Percentiles rank a stretch among this genome's conserved stretches.
phyloP scores from a whole-genome alignment of 2,329 filamentous ascomycete genomes.

The Fonsecaea monophora region DNA sequence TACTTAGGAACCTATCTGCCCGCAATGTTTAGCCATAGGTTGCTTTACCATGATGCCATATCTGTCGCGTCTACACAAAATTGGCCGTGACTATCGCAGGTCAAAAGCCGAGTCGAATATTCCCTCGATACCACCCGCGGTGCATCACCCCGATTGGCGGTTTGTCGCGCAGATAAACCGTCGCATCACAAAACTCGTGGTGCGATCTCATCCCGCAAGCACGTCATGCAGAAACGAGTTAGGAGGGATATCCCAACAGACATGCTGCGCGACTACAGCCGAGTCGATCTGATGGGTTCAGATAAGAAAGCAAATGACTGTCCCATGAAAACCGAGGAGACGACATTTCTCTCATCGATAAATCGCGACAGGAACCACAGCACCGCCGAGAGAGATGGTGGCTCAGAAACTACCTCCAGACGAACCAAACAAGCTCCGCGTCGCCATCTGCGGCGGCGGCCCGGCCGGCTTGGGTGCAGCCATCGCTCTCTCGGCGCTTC shows the following conservation, averaged over 20 bases:
- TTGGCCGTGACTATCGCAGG: not conserved
- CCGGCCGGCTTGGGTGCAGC: conserved; percentile 53
- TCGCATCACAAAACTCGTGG: not conserved
- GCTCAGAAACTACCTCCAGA: not conserved
- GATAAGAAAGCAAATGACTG: not conserved
- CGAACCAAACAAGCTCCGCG: conserved; percentile 11
- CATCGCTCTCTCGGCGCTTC: conserved; percentile 50
- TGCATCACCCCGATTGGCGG: not conserved
- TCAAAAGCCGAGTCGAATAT: not conserved
- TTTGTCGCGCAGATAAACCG: not conserved
- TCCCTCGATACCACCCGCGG: not conserved
- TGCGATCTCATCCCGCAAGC: not conserved
- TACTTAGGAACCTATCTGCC: no score
- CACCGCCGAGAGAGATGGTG: not conserved
- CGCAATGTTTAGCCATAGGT: no score
- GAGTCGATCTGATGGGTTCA: not conserved
- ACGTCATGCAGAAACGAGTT: not conserved
- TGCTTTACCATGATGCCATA: no score
- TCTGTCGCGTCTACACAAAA: not conserved
- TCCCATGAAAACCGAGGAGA: not conserved
- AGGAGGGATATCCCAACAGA: not conserved
- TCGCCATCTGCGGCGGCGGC: conserved; percentile 52
- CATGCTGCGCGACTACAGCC: not conserved
- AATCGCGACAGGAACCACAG: not conserved
- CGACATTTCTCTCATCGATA: not conserved